phyloP scores from a whole-genome alignment of 176 grass and related monocot genomes.

The Raddia distichophylla region DNA sequence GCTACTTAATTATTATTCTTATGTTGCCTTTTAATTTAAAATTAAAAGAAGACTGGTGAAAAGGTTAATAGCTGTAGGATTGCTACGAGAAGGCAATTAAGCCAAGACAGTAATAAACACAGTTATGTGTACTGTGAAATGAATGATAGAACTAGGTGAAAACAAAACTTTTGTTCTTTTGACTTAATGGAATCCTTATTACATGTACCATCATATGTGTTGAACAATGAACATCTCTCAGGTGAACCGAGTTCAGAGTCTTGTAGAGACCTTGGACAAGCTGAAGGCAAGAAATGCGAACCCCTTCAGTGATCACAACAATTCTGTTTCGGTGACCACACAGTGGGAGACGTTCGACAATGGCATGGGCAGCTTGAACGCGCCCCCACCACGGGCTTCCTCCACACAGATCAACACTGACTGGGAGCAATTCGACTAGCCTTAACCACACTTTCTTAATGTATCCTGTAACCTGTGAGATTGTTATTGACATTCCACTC shows the following conservation, averaged over 20 bases:
- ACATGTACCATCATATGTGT: not conserved
- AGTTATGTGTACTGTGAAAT: not conserved
- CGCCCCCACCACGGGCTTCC: conserved; percentile 54
- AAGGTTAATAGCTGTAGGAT: not conserved
- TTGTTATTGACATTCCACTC: conserved; percentile 11
- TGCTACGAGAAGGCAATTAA: not conserved
- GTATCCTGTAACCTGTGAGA: conserved; percentile 40
- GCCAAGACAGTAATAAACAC: not conserved
- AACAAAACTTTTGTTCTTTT: not conserved
- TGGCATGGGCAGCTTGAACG: conserved; percentile 71
- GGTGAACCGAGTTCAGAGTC: conserved; percentile 60
- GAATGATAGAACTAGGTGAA: not conserved
- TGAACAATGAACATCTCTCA: conserved; percentile 35
- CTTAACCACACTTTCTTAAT: not conserved
- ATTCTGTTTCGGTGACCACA: conserved; percentile 60
- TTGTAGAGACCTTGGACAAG: conserved; percentile 68
- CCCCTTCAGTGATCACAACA: conserved; percentile 49
- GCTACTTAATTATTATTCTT: not conserved
- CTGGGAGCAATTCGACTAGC: conserved; percentile 74
- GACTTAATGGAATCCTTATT: conserved; percentile 9
- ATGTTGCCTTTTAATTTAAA: not conserved
- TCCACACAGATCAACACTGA: conserved; percentile 48
- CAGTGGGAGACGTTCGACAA: conserved; percentile 69
- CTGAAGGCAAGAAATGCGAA: conserved; percentile 74
- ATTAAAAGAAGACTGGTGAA: not conserved